Evolutionary conservation across 345 rosid genomes (phyloP).

Genomic region (Populus tremula): DNA sequence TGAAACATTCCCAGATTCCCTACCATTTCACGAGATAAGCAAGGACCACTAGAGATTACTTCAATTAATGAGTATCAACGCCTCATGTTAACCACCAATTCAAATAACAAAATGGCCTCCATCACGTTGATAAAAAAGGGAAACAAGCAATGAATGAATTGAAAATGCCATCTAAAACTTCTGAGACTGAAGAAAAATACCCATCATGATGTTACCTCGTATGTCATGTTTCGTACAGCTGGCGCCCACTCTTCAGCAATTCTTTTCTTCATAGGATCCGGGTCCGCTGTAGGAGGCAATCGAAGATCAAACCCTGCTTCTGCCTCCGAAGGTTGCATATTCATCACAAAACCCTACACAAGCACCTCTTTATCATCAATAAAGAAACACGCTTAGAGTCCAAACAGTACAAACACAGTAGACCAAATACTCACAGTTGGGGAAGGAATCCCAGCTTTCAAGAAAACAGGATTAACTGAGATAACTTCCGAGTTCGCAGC

Average conservation of each 20-base stretch:
- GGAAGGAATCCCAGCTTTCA: constrained; percentile 82
- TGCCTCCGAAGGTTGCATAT: constrained; percentile 92
- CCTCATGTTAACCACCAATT: too few relatives aligned
- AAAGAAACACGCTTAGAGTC: not conserved
- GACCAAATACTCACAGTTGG: constrained; percentile 43
- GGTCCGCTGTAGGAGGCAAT: constrained; percentile 75
- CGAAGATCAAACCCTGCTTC: constrained; percentile 86
- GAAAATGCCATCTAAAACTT: not conserved
- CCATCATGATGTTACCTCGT: constrained; percentile 41
- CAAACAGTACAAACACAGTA: not conserved
- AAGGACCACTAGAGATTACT: too few relatives aligned
- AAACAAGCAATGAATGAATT: too few relatives aligned
- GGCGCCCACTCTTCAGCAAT: constrained; percentile 93
- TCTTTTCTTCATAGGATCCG: constrained; percentile 52
- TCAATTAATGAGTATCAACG: too few relatives aligned
- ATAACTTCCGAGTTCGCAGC: constrained; percentile 68
- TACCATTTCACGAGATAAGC: too few relatives aligned
- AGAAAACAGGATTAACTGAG: constrained; percentile 79
- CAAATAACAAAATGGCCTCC: too few relatives aligned
- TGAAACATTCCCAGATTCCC: too few relatives aligned
- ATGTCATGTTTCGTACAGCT: constrained; percentile 66
- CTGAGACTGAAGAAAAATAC: not conserved
- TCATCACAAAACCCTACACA: constrained; percentile 81
- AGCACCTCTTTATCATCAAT: not conserved
- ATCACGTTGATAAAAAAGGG: too few relatives aligned